Percentiles rank a stretch among this genome's conserved stretches.
Evolutionary conservation across 2,329 filamentous ascomycete genomes (phyloP).

Genomic region (Phaeosphaeria sp.): DNA sequence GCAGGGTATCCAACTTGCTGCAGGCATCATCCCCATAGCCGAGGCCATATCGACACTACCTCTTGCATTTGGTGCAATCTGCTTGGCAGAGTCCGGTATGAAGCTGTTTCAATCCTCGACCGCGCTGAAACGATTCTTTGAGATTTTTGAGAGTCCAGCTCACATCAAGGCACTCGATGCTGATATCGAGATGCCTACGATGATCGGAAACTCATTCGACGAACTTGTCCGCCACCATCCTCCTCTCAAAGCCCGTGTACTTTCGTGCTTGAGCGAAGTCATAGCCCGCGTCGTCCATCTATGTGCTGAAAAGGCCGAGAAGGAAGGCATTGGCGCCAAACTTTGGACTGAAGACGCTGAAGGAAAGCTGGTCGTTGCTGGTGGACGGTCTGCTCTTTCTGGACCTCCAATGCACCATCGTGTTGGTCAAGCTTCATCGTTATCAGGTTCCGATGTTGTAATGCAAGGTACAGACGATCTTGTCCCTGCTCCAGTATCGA

Average conservation of each 20-base stretch:
- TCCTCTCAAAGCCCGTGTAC: constrained; percentile 76
- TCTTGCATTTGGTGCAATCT: constrained; percentile 90
- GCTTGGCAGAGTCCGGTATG: constrained; percentile 85
- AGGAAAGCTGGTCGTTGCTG: constrained; percentile 66
- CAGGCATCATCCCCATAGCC: constrained; percentile 81
- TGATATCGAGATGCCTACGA: constrained; percentile 74
- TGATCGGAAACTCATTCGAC: constrained; percentile 85
- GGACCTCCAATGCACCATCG: constrained; percentile 49
- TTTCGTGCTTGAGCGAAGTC: constrained; percentile 88
- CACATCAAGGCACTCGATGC: constrained; percentile 85
- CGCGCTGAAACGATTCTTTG: constrained; percentile 85
- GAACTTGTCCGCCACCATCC: constrained; percentile 95
- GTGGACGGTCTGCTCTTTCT: constrained; percentile 55
- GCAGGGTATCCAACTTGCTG: constrained; percentile 55
- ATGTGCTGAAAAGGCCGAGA: constrained; percentile 72
- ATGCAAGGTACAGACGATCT: constrained; percentile 63
- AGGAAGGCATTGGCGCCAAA: constrained; percentile 77
- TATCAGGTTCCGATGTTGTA: constrained; percentile 58
- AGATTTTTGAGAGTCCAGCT: constrained; percentile 92
- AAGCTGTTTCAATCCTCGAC: constrained; percentile 83
- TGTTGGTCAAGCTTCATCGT: constrained; percentile 17
- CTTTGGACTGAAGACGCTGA: constrained; percentile 69
- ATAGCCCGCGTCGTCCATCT: constrained; percentile 79
- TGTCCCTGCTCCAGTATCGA: constrained; percentile 4
- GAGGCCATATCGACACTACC: constrained; percentile 90